phyloP scores from a whole-genome alignment of 106 monocot genomes.

The Dendrobium chrysotoxum region DNA sequence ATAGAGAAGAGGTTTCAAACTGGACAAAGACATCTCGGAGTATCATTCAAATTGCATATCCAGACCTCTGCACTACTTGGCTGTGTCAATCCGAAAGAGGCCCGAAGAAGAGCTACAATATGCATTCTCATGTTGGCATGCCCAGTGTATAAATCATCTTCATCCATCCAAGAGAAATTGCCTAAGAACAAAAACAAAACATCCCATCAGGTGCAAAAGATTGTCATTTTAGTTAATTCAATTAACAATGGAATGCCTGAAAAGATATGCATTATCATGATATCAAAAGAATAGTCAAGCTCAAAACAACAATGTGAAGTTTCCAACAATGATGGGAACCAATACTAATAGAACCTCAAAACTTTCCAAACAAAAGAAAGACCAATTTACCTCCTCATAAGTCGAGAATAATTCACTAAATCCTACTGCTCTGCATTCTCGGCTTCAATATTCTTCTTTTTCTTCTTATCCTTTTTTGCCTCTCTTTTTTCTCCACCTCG shows the following conservation, averaged over 20 bases:
- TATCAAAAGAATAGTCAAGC: background rate
- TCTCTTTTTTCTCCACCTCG: constrained; percentile 30
- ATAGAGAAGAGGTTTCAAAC: background rate
- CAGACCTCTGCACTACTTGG: background rate
- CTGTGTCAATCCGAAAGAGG: background rate
- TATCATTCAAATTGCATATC: background rate
- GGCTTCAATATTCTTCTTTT: constrained; percentile 54
- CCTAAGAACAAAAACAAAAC: background rate
- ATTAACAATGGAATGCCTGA: background rate
- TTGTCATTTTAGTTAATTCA: background rate
- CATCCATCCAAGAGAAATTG: background rate
- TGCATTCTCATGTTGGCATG: background rate
- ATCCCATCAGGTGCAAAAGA: background rate
- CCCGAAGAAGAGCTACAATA: background rate
- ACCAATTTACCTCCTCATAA: background rate
- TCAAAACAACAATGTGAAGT: too few species aligned
- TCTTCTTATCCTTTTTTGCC: constrained; percentile 73
- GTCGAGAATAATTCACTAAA: background rate
- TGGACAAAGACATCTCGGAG: background rate
- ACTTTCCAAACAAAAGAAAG: background rate
- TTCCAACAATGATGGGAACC: too few species aligned
- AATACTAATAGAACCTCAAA: background rate
- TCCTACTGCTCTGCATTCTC: constrained; percentile 14
- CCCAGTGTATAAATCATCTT: background rate
- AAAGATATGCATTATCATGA: background rate